Conservation (phyloP, 257 asterid species). For the Schizonepeta tenuifolia region DNA sequence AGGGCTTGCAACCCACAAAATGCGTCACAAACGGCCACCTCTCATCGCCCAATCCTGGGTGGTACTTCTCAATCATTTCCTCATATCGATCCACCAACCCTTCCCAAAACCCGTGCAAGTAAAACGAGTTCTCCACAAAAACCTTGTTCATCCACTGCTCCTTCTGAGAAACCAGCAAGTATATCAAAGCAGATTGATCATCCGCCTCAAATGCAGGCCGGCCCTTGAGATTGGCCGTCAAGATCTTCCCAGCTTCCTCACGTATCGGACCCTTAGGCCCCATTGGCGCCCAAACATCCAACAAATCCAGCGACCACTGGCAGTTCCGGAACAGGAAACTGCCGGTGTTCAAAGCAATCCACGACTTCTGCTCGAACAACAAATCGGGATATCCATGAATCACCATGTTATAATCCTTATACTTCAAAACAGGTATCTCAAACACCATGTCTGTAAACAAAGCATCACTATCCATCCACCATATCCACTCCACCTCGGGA, state of each 20-base stretch:
- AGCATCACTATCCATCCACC: slow-evolving; percentile 99
- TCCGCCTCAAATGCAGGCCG: slow-evolving; percentile 94
- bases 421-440: slow-evolving; percentile 70
- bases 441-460: slow-evolving; percentile 86
- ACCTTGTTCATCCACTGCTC: slow-evolving; percentile 77
- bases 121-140: slow-evolving; percentile 78
- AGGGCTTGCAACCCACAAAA: slow-evolving; percentile 97
- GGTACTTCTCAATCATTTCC: slow-evolving; percentile 91
- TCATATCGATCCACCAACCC: slow-evolving; percentile 89
- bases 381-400: slow-evolving; percentile 85
- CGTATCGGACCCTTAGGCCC: slow-evolving; percentile 89
- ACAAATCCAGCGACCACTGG: slow-evolving; percentile 94
- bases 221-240: slow-evolving; percentile 86
- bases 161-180: slow-evolving; percentile 68
- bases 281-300: slow-evolving; percentile 98
- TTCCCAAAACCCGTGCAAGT: slow-evolving; percentile 93
- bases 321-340: slow-evolving; percentile 83
- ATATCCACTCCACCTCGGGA: slow-evolving; percentile 95
- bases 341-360: slow-evolving; percentile 91
- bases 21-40: slow-evolving; percentile 98
- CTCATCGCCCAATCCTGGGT: slow-evolving; percentile 90
- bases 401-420: slow-evolving; percentile 65
- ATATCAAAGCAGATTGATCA: slow-evolving; percentile 91
- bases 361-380: slow-evolving; percentile 78
- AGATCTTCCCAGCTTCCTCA: slow-evolving; percentile 82